Conservation (phyloP, 352 stramenopile species). For the Phytophthora podocarpi region DNA sequence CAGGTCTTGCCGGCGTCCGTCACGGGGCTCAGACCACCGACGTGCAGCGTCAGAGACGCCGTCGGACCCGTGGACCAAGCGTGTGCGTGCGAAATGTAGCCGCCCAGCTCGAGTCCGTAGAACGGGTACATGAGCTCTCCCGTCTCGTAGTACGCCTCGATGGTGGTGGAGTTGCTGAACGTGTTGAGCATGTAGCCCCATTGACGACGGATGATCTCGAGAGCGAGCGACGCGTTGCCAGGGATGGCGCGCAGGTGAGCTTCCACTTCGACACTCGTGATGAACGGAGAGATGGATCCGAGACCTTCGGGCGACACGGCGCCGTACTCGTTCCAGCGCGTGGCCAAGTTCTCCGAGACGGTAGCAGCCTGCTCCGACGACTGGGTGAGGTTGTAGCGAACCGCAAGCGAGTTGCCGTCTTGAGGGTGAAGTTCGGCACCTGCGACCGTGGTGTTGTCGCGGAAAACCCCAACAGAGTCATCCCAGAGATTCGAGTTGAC, state of each 20-base stretch:
- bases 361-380: slow-evolving; percentile 19
- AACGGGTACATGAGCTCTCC: slow-evolving; percentile 43
- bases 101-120: slow-evolving; percentile 30
- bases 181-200: slow-evolving; percentile 45
- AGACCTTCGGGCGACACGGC: slow-evolving; percentile 37
- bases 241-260: slow-evolving; percentile 33
- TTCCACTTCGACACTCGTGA: slow-evolving; percentile 40
- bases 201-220: slow-evolving; percentile 39
- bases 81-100: slow-evolving; percentile 44
- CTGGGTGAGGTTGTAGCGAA: slow-evolving; percentile 40
- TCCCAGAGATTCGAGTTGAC: slow-evolving; percentile 44
- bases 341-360: slow-evolving; percentile 21
- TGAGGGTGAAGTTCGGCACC: slow-evolving; percentile 30
- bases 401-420: slow-evolving; percentile 38
- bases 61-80: slow-evolving; percentile 43
- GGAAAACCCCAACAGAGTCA: slow-evolving; percentile 22
- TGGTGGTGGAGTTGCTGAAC: slow-evolving; percentile 46
- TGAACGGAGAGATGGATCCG: slow-evolving; percentile 38
- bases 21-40: slow-evolving; percentile 31
- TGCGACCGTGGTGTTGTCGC: slow-evolving; percentile 38
- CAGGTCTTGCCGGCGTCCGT: slow-evolving; percentile 32
- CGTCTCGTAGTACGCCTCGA: slow-evolving; percentile 43
- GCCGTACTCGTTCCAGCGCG: slow-evolving; percentile 39
- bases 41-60: slow-evolving; percentile 24
- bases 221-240: slow-evolving; percentile 27